Evolutionary conservation across 2,329 filamentous ascomycete genomes (phyloP), one percentile per base, ranked within the genome.

Genomic region (Xylariomycetidae sp.): DNA sequence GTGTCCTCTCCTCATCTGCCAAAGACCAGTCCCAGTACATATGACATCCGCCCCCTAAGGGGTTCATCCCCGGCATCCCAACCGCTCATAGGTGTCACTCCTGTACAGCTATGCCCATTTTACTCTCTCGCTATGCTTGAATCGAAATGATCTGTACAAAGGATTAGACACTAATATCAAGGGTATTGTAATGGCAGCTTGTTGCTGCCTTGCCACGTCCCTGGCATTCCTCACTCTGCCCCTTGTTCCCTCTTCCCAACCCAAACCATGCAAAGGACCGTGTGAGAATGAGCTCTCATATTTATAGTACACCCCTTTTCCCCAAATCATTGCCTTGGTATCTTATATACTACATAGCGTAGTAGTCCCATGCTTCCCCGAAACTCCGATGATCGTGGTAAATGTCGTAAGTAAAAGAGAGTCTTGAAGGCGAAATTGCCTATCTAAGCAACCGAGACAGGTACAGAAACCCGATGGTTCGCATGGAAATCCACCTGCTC

Each of bases 251-350:
- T 37, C 37, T 36, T 42, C 31, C 41, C 42, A 41, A 34, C 25
- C 36, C 27, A 29, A 29, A 36, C 34, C 36, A 27, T 28, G 31
- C 40, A 18, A 38, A 44, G 31, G 31, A 29, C 35, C 34, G 27
- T 39, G 36, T 30, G 32, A 37, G 31, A 41, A 23, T 23, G 33
- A 36, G 16, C 27, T 33, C 28, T 31, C 34, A 35, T 46, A 36
- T 32, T 27, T 36, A 9, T 38, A 43, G 42, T 47, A 46, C 37
- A 44, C 42, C 36, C 28, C 32, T 31, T 41, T 31, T 44, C 37
- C 34, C 20, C 44, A 39, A 40, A 33, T 44, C 39, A 37, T 42
- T 49, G 36, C 43, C 38, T 34, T 42, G 51, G 43, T 48, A 54
- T 49, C 40, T 42, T 38, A 26, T 41, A 31, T 35, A 36, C 34